Base-by-base conservation (phyloP, 768 basidiomycete species). In the Postia placenta region DNA sequence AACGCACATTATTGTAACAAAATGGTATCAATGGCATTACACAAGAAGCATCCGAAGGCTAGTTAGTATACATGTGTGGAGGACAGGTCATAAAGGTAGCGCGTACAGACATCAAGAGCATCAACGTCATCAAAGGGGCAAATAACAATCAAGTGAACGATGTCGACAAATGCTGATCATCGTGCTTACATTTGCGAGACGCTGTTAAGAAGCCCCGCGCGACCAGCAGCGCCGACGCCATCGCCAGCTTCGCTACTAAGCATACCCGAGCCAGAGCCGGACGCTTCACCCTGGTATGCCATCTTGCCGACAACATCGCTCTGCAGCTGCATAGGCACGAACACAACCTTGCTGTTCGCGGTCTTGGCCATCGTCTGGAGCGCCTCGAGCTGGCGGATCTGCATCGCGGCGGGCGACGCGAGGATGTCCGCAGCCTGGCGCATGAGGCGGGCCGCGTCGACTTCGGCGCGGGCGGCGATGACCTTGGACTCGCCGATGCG, bases 401-500 rank as follows among this genome's bases (percentile, higher is more conserved):
- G 93, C 92, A 97, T 96, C 47, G 95, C 95, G 19, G 95, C 94
- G 7, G 92, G 92, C 11, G 85, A 89, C 19, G 92, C 91, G 60
- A 92, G 72, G 60, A 95, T 96, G 67, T 96, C 93, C 46, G 93
- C 93, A 11, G 94, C 94, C 66, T 95, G 92, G 52, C 94, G 80
- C 94, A 97, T 97, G 64, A 97, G 80, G 59, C 91, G 80, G 23
- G 93, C 92, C 28, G 92, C 75, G 65, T 96, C 94, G 56, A 97
- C 94, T 71, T 96, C 94, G 12, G 94, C 95, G 50, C 92, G 82
- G 1, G 92, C 93, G 46, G 92, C 91, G 59, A 96, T 95, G 64
- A 95, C 90, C 70, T 97, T 97, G 61, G 83, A 84, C 71, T 98
- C 95, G 68, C 93, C 95, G 51, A 97, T 83, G 52, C 95, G 81